Evolutionary conservation across 345 rosid genomes (phyloP), one percentile per base, ranked within the genome.

Genomic region (Punica granatum): DNA sequence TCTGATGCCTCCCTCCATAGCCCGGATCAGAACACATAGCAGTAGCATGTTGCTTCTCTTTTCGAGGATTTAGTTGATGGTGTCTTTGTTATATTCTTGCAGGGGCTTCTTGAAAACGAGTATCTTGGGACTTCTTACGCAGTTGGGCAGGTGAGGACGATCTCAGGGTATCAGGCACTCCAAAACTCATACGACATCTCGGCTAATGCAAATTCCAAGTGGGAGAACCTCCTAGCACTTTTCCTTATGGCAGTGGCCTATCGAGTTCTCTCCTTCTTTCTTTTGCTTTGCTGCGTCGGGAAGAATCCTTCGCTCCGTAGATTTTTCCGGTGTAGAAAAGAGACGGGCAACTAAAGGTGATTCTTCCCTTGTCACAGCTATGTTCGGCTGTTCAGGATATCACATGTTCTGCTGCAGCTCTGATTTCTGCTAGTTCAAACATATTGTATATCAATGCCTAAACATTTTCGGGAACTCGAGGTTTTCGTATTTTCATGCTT

Each of bases 61-160:
- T 8, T 37, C 42, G 0, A 37, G 42, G 42, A 4, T 37, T 37
- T 37, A 37, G 60, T 54, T 31, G 62, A 33, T 0, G 54, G 39
- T 19, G 28, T 34, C 37, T 16, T 2, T 63, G 25, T 36, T 31
- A 31, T 33, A 2, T 30, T 67, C 28, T 75, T 78, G 53, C 66
- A 94, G 98, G 99, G 98, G 42, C 86, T 92, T 70, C 62, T 95
- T 81, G 99, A 92, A 83, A 94, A 94, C 28, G 99, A 94, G 84
- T 94, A 87, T 76, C 81, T 94, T 0, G 92, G 85, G 42, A 81
- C 89, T 60, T 80, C 91, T 37, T 92, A 83, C 73, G 97, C 97
- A 0, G 94, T 95, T 6, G 99, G 99, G 63, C 89, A 90, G 76
- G 97, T 92, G 46, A 84, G 98, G 77, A 86, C 90, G 46, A 92